Conservation (phyloP, 148 eudicot species). For the Rheum nobile region DNA sequence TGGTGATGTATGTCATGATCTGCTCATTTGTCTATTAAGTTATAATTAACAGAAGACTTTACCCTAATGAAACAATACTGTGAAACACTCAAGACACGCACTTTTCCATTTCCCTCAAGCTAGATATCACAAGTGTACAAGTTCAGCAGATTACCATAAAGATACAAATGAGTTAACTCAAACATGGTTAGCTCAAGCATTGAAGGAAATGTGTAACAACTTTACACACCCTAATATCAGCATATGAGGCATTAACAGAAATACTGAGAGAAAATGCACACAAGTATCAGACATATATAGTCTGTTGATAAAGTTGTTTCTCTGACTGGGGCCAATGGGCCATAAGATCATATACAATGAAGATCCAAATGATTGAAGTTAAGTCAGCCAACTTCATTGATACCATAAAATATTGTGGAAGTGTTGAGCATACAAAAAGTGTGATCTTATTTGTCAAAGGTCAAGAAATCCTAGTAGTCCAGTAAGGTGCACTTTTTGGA, state of each 20-base stretch:
- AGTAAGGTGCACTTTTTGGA: background rate
- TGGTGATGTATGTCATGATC: constrained; percentile 49
- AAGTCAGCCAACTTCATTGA: background rate
- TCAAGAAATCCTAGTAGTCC: background rate
- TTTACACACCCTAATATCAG: too few relatives aligned
- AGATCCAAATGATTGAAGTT: background rate
- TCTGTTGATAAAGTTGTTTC: background rate
- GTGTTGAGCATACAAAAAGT: background rate
- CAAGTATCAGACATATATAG: too few relatives aligned
- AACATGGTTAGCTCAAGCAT: too few relatives aligned
- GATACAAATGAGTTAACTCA: too few relatives aligned
- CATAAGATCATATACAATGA: background rate
- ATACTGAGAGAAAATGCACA: background rate
- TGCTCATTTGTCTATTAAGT: constrained; percentile 22
- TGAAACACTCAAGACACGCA: background rate
- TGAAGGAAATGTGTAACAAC: too few relatives aligned
- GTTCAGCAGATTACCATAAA: background rate
- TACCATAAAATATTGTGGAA: background rate
- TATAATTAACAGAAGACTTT: constrained; percentile 10
- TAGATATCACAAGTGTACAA: background rate
- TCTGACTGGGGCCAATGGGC: background rate
- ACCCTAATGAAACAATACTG: background rate
- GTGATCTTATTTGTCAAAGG: background rate
- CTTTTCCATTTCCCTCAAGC: background rate
- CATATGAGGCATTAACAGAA: background rate